phyloP scores from a whole-genome alignment of 129 eudicot species.

The Helianthus tuberosus region DNA sequence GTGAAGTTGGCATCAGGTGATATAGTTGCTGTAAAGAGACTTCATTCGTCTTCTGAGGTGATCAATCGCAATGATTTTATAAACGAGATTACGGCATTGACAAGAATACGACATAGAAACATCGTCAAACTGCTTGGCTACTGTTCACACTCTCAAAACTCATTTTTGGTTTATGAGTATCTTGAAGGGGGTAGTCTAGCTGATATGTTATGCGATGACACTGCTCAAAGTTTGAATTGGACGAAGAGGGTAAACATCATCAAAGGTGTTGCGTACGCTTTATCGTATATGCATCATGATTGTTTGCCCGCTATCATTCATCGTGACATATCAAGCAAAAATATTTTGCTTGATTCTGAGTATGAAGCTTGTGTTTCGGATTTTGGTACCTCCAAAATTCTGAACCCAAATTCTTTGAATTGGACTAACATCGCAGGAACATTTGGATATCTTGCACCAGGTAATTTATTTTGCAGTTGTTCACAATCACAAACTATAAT shows the following conservation, averaged over 20 bases:
- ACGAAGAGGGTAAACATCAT: constrained; percentile 32
- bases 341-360: no score
- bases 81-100: constrained; percentile 29
- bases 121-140: constrained; percentile 38
- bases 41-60: constrained; percentile 22
- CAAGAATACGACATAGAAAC: no score
- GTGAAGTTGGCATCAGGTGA: constrained; percentile 23
- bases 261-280: constrained; percentile 34
- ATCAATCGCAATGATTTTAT: constrained; percentile 8
- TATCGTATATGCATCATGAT: no score
- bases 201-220: background rate
- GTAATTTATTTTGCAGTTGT: background rate
- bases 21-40: constrained; percentile 20
- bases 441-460: constrained; percentile 43
- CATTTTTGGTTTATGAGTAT: constrained; percentile 39
- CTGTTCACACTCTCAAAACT: constrained; percentile 27
- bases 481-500: background rate
- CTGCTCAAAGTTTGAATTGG: constrained; percentile 24
- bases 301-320: no score
- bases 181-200: constrained; percentile 33
- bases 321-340: no score
- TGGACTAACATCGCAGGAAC: constrained; percentile 48
- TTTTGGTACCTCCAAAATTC: no score
- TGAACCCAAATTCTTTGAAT: constrained; percentile 25
- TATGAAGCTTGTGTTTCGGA: no score